Evolutionary conservation across 2,329 filamentous ascomycete genomes (phyloP), one percentile per base, ranked within the genome.

Genomic region (Geosmithia morbida): DNA sequence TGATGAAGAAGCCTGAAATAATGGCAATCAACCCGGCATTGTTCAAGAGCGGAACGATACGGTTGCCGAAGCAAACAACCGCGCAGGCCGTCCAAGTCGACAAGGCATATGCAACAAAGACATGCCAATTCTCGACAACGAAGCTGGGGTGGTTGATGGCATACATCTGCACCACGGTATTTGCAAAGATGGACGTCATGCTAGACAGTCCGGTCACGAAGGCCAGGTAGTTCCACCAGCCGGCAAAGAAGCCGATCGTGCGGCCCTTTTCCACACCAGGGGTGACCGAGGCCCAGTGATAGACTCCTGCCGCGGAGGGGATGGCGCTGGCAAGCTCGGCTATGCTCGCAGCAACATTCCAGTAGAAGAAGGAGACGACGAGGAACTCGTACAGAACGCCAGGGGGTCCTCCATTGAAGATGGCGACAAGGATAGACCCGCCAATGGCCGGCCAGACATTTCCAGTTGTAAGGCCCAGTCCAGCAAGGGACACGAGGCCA

Each of bases 331-430:
- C 74, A 26, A 81, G 63, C 59, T 81, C 77, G 43, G 77, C 76
- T 49, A 81, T 69, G 13, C 70, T 76, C 4, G 75, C 73, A 0
- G 73, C 74, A 20, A 81, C 67, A 46, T 74, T 61, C 66, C 72
- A 76, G 61, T 81, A 81, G 53, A 74, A 78, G 45, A 66, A 49
- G 4, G 65, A 67, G 0, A 68, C 66, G 33, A 57, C 57, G 48
- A 70, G 57, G 55, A 81, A 79, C 61, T 81, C 78, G 59, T 80
- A 82, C 2, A 82, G 61, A 0, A 79, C 72, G 14, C 77, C 77
- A 0, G 78, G 72, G 1, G 76, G 72, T 0, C 79, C 79, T 51
- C 79, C 79, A 60, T 82, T 81, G 55, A 66, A 71, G 50, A 80
- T 69, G 19, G 74, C 73, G 42, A 71, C 63, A 14, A 69, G 66